Percentiles rank a stretch among this genome's conserved stretches.
These are phyloP conservation scores for Lentinula sp. DNA, from an alignment of 768 basidiomycete genomes.

Conservation along the genomic window DNA sequence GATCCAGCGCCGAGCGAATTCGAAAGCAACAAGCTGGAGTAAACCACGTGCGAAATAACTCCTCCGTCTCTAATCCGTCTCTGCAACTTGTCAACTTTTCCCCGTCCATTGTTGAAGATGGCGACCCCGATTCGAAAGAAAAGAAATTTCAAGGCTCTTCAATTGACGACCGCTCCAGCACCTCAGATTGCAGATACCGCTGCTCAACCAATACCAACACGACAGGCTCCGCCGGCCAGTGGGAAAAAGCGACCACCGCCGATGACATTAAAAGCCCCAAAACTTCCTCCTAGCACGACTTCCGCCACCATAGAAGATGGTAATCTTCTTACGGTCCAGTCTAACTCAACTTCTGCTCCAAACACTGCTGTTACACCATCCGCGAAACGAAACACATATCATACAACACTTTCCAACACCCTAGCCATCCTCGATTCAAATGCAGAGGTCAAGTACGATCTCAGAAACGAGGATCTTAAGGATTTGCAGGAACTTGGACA, in stretches of 20 bases:
- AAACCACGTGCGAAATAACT: not conserved
- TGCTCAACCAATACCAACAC: conserved; percentile 37
- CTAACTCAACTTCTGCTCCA: conserved; percentile 47
- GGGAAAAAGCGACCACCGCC: conserved; percentile 75
- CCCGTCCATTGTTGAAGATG: conserved; percentile 22
- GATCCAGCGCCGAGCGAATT: too few species aligned
- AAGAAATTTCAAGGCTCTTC: conserved; percentile 84
- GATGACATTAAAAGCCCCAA: conserved; percentile 75
- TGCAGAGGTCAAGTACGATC: conserved; percentile 77
- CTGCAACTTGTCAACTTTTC: not conserved
- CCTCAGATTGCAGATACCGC: conserved; percentile 12
- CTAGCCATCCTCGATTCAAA: conserved; percentile 85
- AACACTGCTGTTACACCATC: conserved; percentile 43
- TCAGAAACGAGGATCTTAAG: conserved; percentile 86
- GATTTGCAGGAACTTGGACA: conserved; percentile 88
- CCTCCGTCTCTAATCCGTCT: not conserved
- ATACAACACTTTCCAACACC: conserved; percentile 74
- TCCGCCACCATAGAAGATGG: conserved; percentile 29
- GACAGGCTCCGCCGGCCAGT: conserved; percentile 40
- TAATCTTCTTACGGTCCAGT: conserved; percentile 42
- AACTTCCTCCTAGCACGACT: conserved; percentile 36
- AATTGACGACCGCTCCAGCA: conserved; percentile 35
- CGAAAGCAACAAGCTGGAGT: too few species aligned
- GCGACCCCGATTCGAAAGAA: conserved; percentile 78
- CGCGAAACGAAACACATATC: conserved; percentile 64